Evolutionary conservation across 1,284 basidiomycete genomes (phyloP).

Genomic region (Ustilago hordei): DNA sequence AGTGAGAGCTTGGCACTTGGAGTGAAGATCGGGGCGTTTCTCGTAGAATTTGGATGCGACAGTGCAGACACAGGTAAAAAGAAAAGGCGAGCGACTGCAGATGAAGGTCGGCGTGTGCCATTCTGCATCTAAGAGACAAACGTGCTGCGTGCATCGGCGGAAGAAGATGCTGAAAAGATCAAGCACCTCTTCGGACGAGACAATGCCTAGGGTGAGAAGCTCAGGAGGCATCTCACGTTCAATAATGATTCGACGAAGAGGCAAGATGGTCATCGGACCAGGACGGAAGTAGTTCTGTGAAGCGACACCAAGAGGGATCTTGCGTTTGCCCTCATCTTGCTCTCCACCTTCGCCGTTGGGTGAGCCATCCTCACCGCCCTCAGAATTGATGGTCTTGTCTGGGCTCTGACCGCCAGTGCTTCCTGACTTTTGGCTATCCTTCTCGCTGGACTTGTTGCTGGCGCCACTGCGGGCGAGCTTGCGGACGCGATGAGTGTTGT

Average conservation of each 20-base stretch:
- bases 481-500: slow-evolving; percentile 59
- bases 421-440: slow-evolving; percentile 39
- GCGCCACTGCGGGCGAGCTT: slow-evolving; percentile 28
- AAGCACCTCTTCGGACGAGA: slow-evolving; percentile 82
- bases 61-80: slow-evolving; percentile 78
- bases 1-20: slow-evolving; percentile 82
- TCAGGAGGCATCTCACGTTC: slow-evolving; percentile 86
- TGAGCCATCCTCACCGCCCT: slow-evolving; percentile 31
- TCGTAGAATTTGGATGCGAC: slow-evolving; percentile 91
- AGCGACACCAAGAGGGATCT: slow-evolving; percentile 78
- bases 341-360: slow-evolving; percentile 15
- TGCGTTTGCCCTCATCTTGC: slow-evolving; percentile 7
- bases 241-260: slow-evolving; percentile 82
- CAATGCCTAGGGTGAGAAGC: slow-evolving; percentile 82
- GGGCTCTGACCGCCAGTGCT: slow-evolving; percentile 42
- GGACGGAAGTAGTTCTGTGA: slow-evolving; percentile 94
- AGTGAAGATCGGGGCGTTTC: slow-evolving; percentile 84
- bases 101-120: slow-evolving; percentile 69
- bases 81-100: slow-evolving; percentile 66
- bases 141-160: slow-evolving; percentile 70
- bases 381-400: slow-evolving; percentile 36
- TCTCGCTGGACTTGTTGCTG: slow-evolving; percentile 39
- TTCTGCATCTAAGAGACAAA: slow-evolving; percentile 65
- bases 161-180: slow-evolving; percentile 91
- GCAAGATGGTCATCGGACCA: slow-evolving; percentile 73